A percentile compares a stretch with the other conserved stretches of the same genome.
Conservation (phyloP, 371 early-diverging fungal genomes). For the Dichotomocladium elegans region DNA sequence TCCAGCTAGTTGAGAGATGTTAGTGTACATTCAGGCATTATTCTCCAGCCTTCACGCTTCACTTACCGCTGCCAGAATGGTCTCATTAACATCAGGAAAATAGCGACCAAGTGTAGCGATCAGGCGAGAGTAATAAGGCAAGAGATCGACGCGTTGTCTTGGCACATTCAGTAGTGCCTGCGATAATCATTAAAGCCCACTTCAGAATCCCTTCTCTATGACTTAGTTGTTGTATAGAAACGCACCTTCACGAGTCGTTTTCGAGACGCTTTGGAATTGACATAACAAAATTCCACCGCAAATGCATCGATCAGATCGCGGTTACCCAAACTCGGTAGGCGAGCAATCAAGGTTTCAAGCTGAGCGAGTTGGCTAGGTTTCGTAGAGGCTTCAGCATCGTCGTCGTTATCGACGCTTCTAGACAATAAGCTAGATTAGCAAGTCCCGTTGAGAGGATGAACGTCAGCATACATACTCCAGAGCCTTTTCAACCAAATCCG, state of each 20-base stretch:
- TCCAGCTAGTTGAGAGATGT: constrained; percentile 50
- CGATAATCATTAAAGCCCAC: not conserved
- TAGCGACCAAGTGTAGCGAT: constrained; percentile 84
- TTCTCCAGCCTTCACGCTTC: not conserved
- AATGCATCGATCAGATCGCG: constrained; percentile 84
- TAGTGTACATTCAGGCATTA: not conserved
- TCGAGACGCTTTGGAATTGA: constrained; percentile 78
- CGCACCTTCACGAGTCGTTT: constrained; percentile 66
- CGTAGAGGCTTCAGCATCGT: constrained; percentile 34
- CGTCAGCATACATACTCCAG: constrained; percentile 21
- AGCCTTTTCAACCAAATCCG: constrained; percentile 30
- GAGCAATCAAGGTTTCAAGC: constrained; percentile 67
- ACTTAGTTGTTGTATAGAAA: too few species aligned
- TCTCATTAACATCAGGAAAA: constrained; percentile 80
- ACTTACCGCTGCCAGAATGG: constrained; percentile 59
- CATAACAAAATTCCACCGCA: constrained; percentile 91
- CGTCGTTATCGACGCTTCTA: constrained; percentile 25
- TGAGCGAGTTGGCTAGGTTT: constrained; percentile 52
- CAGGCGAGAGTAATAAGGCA: constrained; percentile 90
- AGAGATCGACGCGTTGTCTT: constrained; percentile 75
- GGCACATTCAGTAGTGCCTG: constrained; percentile 75
- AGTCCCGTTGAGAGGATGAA: too few species aligned
- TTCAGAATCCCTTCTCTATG: not conserved
- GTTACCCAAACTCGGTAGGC: constrained; percentile 77
- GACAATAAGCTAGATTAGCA: not conserved